Conservation (phyloP, 2,329 filamentous ascomycete genomes). For the Pyrenophora teres region DNA sequence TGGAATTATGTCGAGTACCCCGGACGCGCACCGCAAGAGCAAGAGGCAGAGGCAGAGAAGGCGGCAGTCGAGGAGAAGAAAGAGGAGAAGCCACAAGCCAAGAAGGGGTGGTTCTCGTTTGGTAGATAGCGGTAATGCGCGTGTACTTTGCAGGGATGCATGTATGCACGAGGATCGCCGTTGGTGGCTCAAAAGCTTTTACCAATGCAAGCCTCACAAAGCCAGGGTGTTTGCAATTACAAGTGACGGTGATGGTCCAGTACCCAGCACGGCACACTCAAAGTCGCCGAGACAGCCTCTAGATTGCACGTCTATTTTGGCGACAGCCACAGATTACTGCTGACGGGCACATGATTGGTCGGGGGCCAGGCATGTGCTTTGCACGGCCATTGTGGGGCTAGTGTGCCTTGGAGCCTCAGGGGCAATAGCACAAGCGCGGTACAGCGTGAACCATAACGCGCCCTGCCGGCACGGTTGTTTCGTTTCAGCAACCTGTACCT, state of each 20-base stretch:
- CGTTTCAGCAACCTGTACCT: slow-evolving; percentile 26
- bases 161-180: slow-evolving; percentile 4
- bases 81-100: slow-evolving; percentile 49
- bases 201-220: background rate
- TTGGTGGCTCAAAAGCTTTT: slow-evolving; percentile 8
- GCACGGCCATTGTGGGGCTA: slow-evolving; percentile 30
- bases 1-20: slow-evolving; percentile 98
- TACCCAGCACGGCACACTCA: background rate
- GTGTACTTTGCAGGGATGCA: slow-evolving; percentile 2
- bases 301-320: slow-evolving; percentile 20
- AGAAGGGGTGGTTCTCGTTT: slow-evolving; percentile 59
- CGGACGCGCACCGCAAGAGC: slow-evolving; percentile 54
- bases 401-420: slow-evolving; percentile 30
- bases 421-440: slow-evolving; percentile 32
- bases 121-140: slow-evolving; percentile 44
- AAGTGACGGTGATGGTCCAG: background rate
- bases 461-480: slow-evolving; percentile 29
- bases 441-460: slow-evolving; percentile 29
- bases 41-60: slow-evolving; percentile 37
- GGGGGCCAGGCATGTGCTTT: slow-evolving; percentile 12
- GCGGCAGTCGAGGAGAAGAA: slow-evolving; percentile 29
- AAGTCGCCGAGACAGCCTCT: slow-evolving; percentile 11
- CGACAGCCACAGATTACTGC: slow-evolving; percentile 20
- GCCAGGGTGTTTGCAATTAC: background rate
- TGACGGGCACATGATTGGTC: slow-evolving; percentile 23